Conservation (phyloP, 352 stramenopile genomes). For the Thalassiosira ordinaria region DNA sequence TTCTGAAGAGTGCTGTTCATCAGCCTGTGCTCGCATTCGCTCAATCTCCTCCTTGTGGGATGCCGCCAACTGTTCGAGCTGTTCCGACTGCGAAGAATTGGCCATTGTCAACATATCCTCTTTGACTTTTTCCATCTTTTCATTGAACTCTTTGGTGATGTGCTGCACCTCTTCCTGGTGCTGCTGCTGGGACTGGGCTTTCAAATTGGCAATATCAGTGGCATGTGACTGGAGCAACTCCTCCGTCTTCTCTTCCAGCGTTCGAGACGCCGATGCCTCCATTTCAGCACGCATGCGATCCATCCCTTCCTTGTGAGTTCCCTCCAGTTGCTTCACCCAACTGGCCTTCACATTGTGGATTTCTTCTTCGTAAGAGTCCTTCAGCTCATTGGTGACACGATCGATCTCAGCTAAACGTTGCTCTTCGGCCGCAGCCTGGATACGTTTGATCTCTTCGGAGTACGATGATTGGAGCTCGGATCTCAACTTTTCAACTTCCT, state of each 20-base stretch:
- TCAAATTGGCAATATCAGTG: constrained; percentile 28
- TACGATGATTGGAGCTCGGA: constrained; percentile 8
- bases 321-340: constrained; percentile 16
- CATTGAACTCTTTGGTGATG: constrained; percentile 25
- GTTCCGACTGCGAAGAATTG: constrained; percentile 44
- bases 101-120: constrained; percentile 31
- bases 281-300: constrained; percentile 15
- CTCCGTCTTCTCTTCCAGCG: constrained; percentile 30
- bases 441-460: not conserved
- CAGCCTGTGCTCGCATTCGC: constrained; percentile 22
- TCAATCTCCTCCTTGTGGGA: constrained; percentile 40
- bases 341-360: constrained; percentile 15
- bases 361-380: constrained; percentile 7
- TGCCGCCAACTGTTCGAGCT: constrained; percentile 27
- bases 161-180: constrained; percentile 34
- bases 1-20: constrained; percentile 39
- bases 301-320: constrained; percentile 13
- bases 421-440: constrained; percentile 13
- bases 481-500: constrained; percentile 26
- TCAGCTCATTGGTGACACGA: constrained; percentile 1
- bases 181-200: constrained; percentile 27
- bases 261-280: constrained; percentile 6
- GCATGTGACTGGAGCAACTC: constrained; percentile 24
- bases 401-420: constrained; percentile 18
- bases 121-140: constrained; percentile 43